These are phyloP conservation scores for Corchorus olitorius DNA, from an alignment of 345 rosid genomes.

Conservation along the genomic window DNA sequence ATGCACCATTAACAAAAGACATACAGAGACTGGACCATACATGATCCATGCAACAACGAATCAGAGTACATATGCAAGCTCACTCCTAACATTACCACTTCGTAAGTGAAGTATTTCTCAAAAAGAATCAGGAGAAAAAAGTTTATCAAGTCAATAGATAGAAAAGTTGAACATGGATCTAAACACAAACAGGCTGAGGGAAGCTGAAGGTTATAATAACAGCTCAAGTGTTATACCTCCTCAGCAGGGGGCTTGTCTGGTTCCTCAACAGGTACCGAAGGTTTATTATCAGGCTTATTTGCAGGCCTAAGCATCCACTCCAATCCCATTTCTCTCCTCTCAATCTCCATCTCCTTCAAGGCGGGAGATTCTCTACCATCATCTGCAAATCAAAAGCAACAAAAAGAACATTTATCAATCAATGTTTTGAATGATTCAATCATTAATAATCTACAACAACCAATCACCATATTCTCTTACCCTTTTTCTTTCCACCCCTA, in stretches of 20 bases:
- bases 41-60: not conserved
- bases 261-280: slow-evolving; percentile 37
- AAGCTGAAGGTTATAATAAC: not conserved
- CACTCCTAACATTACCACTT: not conserved
- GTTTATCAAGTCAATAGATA: not conserved
- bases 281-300: slow-evolving; percentile 36
- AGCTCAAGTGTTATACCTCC: slow-evolving; percentile 49
- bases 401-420: not conserved
- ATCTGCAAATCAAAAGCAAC: slow-evolving; percentile 28
- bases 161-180: not conserved
- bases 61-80: not conserved
- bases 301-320: slow-evolving; percentile 89
- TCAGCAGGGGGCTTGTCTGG: slow-evolving; percentile 44
- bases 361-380: slow-evolving; percentile 24
- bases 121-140: not conserved
- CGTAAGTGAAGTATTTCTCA: not conserved
- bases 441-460: slow-evolving; percentile 7
- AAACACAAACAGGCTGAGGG: not conserved
- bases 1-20: not conserved
- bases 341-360: slow-evolving; percentile 45
- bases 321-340: slow-evolving; percentile 70
- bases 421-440: not conserved
- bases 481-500: slow-evolving; percentile 30
- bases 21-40: not conserved
- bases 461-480: slow-evolving; percentile 18